Conservation (phyloP, 345 rosid genomes). For the Euphorbia lathyris region DNA sequence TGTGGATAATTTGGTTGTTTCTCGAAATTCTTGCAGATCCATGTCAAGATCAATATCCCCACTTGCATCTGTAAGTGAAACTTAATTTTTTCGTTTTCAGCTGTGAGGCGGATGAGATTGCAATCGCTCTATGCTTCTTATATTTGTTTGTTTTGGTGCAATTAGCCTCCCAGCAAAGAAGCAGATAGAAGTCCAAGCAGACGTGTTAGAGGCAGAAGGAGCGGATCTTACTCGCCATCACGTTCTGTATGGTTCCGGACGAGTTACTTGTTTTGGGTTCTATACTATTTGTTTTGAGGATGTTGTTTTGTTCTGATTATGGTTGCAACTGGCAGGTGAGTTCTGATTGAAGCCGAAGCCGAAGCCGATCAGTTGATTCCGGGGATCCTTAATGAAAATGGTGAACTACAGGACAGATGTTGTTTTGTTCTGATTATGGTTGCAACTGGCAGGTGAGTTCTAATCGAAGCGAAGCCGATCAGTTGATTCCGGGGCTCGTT, state of each 20-base stretch:
- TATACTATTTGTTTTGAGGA: not conserved
- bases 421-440: not conserved
- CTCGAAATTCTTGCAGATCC: constrained; percentile 58
- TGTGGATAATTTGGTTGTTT: constrained; percentile 24
- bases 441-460: constrained; percentile 48
- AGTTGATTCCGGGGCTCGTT: constrained; percentile 6
- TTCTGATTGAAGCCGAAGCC: constrained; percentile 40
- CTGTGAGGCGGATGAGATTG: not conserved
- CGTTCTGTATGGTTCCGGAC: constrained; percentile 27
- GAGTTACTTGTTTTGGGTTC: not conserved
- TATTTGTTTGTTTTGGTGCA: not conserved
- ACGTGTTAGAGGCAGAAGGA: constrained; percentile 18
- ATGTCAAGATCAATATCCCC: constrained; percentile 59
- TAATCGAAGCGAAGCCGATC: constrained; percentile 34
- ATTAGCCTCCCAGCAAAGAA: constrained; percentile 30
- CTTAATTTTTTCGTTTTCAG: not conserved
- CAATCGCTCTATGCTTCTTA: not conserved
- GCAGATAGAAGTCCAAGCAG: constrained; percentile 21
- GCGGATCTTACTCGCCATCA: constrained; percentile 31
- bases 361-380: constrained; percentile 20
- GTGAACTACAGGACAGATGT: no score
- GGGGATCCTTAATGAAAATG: constrained; percentile 4
- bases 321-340: constrained; percentile 41
- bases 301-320: not conserved
- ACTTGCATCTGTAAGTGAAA: constrained; percentile 53